Evolutionary conservation across 1,284 basidiomycete genomes (phyloP), one percentile per base, ranked within the genome.

Genomic region (Fistulina hepatica): DNA sequence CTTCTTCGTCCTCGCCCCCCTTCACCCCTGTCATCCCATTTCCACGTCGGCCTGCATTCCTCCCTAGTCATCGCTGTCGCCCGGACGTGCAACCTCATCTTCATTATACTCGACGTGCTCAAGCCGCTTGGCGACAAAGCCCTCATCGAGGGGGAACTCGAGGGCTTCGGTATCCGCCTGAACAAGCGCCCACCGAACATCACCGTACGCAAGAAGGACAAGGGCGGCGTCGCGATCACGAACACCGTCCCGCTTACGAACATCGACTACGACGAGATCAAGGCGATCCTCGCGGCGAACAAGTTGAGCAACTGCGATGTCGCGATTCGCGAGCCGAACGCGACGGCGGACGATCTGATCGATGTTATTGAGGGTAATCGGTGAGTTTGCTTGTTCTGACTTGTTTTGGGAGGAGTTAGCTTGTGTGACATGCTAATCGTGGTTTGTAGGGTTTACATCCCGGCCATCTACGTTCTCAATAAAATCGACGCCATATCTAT

Each of bases 401-500:
- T n/a, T 33, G 12, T 27, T 16, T 20, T 16, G 9, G 27, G n/a
- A 10, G 25, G 6, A 26, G 15, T 25, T 19, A 23, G 16, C 37
- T 41, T 12, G 40, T 38, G n/a, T n/a, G n/a, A n/a, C n/a, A n/a
- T n/a, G n/a, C n/a, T n/a, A n/a, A n/a, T n/a, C n/a, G n/a, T n/a
- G 47, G 50, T 28, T 47, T 30, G 19, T 51, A 89, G 93, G 52
- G 89, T 97, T 16, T 98, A 98, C 56, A 88, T 97, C 36, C 92
- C 92, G 8, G 84, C 80, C 12, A 65, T 95, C 44, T 93, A 89
- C 57, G 90, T 85, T 30, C 63, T 86, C 44, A 86, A 86, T 58
- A 86, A 86, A 66, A 98, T 98, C 54, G 94, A 98, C 57, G 91
- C 86, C 13, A 94, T 98, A 54, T 94, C 90, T 42, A 97, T 98